Evolutionary conservation across 179 eudicot species (phyloP), one percentile per base, ranked within the genome.

Genomic region (Dionaea muscipula): DNA sequence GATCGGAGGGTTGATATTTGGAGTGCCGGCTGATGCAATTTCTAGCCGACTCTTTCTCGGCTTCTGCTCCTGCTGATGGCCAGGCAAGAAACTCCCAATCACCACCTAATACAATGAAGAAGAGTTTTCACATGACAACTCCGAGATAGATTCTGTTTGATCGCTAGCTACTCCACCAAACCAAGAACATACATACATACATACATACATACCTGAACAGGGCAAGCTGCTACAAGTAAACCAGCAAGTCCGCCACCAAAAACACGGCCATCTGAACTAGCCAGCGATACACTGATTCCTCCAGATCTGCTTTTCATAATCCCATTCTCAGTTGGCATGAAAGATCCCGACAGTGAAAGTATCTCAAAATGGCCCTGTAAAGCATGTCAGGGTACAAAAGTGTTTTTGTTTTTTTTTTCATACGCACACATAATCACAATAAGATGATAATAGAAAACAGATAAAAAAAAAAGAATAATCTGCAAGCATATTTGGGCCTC

Each of bases 231-330:
- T 27, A 80, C 62, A 16, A 91, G 74, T 51, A 87, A 70, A 53
- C 98, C 98, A 61, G 98, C 94, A 59, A 91, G 81, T 28, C 91
- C 85, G 23, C 95, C 97, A 27, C 95, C 95, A 24, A 83, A 33
- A 25, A 90, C 90, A 40, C 82, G 85, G 10, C 97, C 97, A 77
- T 90, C 94, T n/a, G 97, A 82, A 23, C 95, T 85, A 5, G 89
- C 90, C 56, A 90, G 64, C 35, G 83, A 80, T 63, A 90, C 82
- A 55, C 94, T 86, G 87, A 90, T 75, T 47, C 94, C 94, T 33
- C 97, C 95, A 17, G 94, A 62, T 72, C 90, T 73, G 68, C 85
- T 77, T 64, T 76, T 83, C 60, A 88, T 65, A 36, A 78, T 79
- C 17, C 90, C 90, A 51, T 68, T 72, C 33, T 82, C 84, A 47